These are phyloP conservation scores for Nepenthes alata DNA, from an alignment of 179 eudicot genomes.

Conservation along the genomic window DNA sequence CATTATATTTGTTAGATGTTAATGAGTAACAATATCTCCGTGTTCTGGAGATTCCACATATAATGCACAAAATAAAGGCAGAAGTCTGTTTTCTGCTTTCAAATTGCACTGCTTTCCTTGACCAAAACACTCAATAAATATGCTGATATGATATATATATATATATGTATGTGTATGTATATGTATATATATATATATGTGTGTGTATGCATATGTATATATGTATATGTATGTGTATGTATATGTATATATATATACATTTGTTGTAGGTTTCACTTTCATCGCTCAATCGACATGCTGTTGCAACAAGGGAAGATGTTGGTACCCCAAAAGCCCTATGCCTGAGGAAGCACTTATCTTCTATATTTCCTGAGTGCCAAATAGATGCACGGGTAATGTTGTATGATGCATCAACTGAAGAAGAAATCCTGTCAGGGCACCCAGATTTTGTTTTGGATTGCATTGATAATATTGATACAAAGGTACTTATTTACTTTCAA, in stretches of 20 bases:
- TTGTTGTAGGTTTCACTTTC: conserved; percentile 72
- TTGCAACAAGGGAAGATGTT: conserved; percentile 95
- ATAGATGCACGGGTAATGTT: conserved; percentile 72
- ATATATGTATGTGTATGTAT: too few species aligned
- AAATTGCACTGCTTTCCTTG: background rate
- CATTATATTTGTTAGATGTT: too few species aligned
- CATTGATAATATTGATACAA: conserved; percentile 95
- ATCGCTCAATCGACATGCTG: conserved; percentile 93
- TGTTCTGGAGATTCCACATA: too few species aligned
- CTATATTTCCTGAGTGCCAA: conserved; percentile 85
- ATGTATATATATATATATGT: too few species aligned
- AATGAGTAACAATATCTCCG: too few species aligned
- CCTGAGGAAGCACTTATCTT: conserved; percentile 77
- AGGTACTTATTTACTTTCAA: conserved; percentile 32
- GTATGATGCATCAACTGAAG: conserved; percentile 79
- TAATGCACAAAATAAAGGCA: background rate
- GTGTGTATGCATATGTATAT: too few species aligned
- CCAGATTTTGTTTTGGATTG: conserved; percentile 97
- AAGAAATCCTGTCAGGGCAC: conserved; percentile 75
- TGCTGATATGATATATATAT: too few species aligned
- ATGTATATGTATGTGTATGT: too few species aligned
- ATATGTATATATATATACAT: background rate
- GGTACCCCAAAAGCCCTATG: conserved; percentile 89
- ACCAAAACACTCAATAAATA: background rate
- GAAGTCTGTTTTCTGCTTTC: background rate